Base-by-base conservation (phyloP, 2,329 filamentous ascomycete species). In the Exophiala sp. region DNA sequence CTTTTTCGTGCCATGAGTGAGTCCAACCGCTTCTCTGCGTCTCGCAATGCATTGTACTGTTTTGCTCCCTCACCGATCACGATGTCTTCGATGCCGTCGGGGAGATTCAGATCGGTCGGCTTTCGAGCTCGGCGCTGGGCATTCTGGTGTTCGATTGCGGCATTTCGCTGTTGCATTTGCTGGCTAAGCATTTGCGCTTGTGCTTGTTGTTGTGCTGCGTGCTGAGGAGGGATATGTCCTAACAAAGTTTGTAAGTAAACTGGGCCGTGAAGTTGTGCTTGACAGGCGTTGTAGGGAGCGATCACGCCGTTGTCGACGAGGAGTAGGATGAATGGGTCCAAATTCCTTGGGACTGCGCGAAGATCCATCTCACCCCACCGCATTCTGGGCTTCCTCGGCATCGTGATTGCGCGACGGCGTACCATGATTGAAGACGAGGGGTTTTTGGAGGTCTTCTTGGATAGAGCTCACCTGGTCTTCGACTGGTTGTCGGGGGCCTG, bases 1-100 rank as follows among this genome's bases (percentile, higher is more conserved):
- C 91, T 82, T 77, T 99, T 99, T 67, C 92, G 86, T 70, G 94
- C 91, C 80, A 96, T 95, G 14, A 89, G 88, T 38, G 92, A 89
- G 75, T 99, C 94, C 52, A 99, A 78, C 50, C 86, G 83, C 66
- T 89, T 85, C 78, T 99, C 94, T 54, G 95, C 78, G 62, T 95
- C 91, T 67, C 90, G 84, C 68, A 99, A 74, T 54, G 87, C 84
- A 66, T 85, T 86, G 75, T 99, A 99, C 63, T 89, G 82, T 67
- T 86, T 79, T 41, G 87, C 90, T 36, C 87, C 86, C 69, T 95
- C 88, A 59, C 88, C 90, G 60, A 95, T 84, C 57, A 90, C 83
- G 60, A 87, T 82, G 44, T 90, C 85, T 64, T 95, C 91, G 41
- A 96, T 80, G 52, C 89, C 91, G 61, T 97, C 91, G 36, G 94